Evolutionary conservation across 768 basidiomycete genomes (phyloP).

Genomic region (Pholiota molesta): DNA sequence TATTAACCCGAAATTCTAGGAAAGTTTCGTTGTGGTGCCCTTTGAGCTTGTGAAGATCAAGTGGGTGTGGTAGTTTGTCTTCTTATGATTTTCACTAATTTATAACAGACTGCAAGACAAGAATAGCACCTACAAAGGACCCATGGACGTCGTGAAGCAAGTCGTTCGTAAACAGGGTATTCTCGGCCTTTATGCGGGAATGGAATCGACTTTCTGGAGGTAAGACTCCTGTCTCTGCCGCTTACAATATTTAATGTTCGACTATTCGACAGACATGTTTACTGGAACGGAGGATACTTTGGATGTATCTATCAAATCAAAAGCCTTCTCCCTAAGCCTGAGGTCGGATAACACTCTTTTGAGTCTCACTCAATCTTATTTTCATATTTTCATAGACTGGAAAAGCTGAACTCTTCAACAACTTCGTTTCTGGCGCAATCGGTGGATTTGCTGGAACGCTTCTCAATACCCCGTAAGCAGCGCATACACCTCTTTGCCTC

Average conservation of each 20-base stretch:
- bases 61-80: constrained; percentile 32
- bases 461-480: constrained; percentile 86
- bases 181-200: constrained; percentile 88
- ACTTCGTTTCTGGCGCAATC: constrained; percentile 87
- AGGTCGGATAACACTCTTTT: constrained; percentile 48
- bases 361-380: background rate
- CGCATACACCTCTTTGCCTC: background rate
- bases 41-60: constrained; percentile 96
- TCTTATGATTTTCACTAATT: background rate
- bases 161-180: constrained; percentile 78
- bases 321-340: constrained; percentile 77
- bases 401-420: constrained; percentile 79
- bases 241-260: background rate
- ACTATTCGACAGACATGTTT: constrained; percentile 59
- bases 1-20: constrained; percentile 37
- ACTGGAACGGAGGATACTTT: constrained; percentile 98
- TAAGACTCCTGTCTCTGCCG: constrained; percentile 29
- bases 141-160: constrained; percentile 87
- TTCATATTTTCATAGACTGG: constrained; percentile 45
- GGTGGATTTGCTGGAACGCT: constrained; percentile 91
- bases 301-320: constrained; percentile 89
- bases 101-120: constrained; percentile 84
- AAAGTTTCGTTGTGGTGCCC: constrained; percentile 93
- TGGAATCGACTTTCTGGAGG: constrained; percentile 99
- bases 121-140: constrained; percentile 85